Evolutionary conservation across 2,329 filamentous ascomycete genomes (phyloP).

Genomic region (Ophiostoma ips): DNA sequence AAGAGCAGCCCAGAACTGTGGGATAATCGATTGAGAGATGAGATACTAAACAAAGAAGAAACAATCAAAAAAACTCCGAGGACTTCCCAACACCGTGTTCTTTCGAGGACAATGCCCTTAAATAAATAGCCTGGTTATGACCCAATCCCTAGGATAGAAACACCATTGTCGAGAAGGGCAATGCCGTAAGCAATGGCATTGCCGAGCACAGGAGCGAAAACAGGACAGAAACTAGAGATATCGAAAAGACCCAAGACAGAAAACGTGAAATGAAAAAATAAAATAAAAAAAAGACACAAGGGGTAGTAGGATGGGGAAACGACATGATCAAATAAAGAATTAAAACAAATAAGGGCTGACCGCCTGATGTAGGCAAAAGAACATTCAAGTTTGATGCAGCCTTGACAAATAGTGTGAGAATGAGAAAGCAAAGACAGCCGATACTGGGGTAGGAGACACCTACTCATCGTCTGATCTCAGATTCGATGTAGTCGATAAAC

Average conservation of each 20-base stretch:
- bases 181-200: not conserved
- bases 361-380: too few relatives aligned
- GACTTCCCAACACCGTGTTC: not conserved
- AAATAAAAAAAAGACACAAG: not conserved
- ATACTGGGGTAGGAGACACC: too few relatives aligned
- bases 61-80: not conserved
- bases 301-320: not conserved
- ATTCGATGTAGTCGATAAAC: conserved; percentile 6
- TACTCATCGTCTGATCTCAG: not conserved
- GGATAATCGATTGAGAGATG: not conserved
- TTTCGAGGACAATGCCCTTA: too few relatives aligned
- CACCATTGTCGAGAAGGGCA: not conserved
- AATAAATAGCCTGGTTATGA: not conserved
- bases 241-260: not conserved
- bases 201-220: not conserved
- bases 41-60: not conserved
- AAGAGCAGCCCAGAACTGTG: too few relatives aligned
- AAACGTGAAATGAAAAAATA: not conserved
- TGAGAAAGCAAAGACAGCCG: too few relatives aligned
- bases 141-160: not conserved
- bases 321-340: not conserved
- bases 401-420: not conserved
- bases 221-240: not conserved
- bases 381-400: not conserved
- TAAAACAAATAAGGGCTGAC: not conserved